These are phyloP conservation scores for Colletotrichum magnum DNA, from an alignment of 2,329 filamentous ascomycete species.

Conservation along the genomic window DNA sequence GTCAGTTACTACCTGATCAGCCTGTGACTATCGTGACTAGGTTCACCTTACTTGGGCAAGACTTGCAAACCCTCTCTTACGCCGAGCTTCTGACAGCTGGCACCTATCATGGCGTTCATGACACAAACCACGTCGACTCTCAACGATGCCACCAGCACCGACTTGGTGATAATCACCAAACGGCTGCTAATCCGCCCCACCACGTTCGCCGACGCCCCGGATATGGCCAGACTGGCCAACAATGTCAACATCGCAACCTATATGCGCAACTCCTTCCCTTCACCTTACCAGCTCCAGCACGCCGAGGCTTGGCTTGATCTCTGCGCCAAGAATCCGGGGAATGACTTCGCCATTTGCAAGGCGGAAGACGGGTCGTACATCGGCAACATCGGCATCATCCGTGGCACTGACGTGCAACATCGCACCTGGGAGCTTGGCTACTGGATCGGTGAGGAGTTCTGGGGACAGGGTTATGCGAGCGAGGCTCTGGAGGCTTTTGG, in stretches of 20 bases:
- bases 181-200: conserved; percentile 28
- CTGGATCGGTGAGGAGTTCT: conserved; percentile 58
- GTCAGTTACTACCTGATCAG: not conserved
- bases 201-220: conserved; percentile 31
- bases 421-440: conserved; percentile 65
- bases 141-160: conserved; percentile 1
- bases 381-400: conserved; percentile 59
- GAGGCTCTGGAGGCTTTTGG: conserved; percentile 56
- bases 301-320: conserved; percentile 47
- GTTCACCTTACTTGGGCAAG: not conserved
- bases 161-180: conserved; percentile 17
- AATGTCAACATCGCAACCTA: conserved; percentile 33
- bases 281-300: conserved; percentile 47
- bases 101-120: conserved; percentile 11
- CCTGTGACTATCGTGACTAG: not conserved
- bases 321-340: conserved; percentile 37
- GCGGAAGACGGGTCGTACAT: conserved; percentile 51
- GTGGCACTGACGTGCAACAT: conserved; percentile 55
- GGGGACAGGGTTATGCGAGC: conserved; percentile 62
- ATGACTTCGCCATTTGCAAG: conserved; percentile 54
- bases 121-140: conserved; percentile 9
- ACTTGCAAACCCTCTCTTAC: not conserved
- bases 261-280: conserved; percentile 39
- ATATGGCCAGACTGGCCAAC: conserved; percentile 32
- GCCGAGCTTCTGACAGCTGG: not conserved